phyloP scores from a whole-genome alignment of 331 rosid genomes.

The Rosa hybrid region DNA sequence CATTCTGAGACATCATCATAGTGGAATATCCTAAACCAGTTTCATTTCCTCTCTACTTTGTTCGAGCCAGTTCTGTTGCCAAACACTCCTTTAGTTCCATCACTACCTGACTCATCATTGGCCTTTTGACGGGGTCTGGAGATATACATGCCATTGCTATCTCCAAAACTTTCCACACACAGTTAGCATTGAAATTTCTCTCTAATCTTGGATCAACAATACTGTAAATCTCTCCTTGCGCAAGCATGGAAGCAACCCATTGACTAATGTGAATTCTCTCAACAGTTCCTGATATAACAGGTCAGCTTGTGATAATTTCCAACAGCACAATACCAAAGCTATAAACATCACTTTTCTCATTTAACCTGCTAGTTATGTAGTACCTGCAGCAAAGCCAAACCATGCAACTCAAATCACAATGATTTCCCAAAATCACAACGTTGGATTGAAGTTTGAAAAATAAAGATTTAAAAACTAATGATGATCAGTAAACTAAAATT shows the following conservation, averaged over 20 bases:
- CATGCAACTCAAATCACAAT: neutral
- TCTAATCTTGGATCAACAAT: slow-evolving; percentile 11
- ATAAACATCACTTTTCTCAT: slow-evolving; percentile 68
- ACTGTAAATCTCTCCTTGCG: neutral
- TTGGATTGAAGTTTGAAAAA: neutral
- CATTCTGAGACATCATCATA: neutral
- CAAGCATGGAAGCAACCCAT: slow-evolving; percentile 7
- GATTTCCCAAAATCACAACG: neutral
- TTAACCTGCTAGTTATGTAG: slow-evolving; percentile 35
- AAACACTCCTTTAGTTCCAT: slow-evolving; percentile 16
- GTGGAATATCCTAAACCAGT: neutral
- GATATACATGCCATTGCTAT: slow-evolving; percentile 8
- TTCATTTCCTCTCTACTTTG: neutral
- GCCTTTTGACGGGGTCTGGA: neutral
- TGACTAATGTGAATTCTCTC: slow-evolving; percentile 38
- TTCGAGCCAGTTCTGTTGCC: slow-evolving; percentile 1
- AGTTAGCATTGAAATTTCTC: neutral
- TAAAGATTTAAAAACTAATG: neutral
- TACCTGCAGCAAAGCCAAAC: slow-evolving; percentile 44
- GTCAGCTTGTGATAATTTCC: slow-evolving; percentile 51
- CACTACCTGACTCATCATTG: slow-evolving; percentile 14
- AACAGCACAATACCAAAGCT: slow-evolving; percentile 64
- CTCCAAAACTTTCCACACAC: neutral
- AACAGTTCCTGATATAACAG: slow-evolving; percentile 36
- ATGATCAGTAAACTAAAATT: neutral